Conservation (phyloP, 139 green algal species). For the Coelastrella sp. region DNA sequence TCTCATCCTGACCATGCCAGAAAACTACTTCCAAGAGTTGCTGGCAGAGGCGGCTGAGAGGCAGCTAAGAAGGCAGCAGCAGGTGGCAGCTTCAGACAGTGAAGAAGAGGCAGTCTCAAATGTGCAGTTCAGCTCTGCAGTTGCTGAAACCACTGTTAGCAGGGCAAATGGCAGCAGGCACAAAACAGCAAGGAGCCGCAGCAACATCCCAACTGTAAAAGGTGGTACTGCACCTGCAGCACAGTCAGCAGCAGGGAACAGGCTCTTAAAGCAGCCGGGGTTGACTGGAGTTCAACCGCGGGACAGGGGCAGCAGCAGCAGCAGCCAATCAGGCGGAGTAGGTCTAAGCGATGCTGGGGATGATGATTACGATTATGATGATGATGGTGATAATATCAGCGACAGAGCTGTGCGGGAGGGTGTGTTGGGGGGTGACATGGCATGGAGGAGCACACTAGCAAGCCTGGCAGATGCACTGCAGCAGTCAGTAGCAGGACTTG, state of each 20-base stretch:
- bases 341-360: neutral
- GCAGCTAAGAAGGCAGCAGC: neutral
- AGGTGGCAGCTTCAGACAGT: neutral
- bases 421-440: neutral
- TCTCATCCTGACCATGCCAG: slow-evolving; percentile 32
- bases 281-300: neutral
- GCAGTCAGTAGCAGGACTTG: neutral
- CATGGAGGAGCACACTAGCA: neutral
- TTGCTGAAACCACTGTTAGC: neutral
- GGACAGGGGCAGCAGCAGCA: neutral
- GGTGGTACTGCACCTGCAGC: neutral
- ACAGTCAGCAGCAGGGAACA: neutral
- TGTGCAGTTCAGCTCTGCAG: neutral
- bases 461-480: neutral
- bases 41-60: neutral
- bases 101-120: neutral
- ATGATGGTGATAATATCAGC: neutral
- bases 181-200: neutral
- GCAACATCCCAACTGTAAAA: neutral
- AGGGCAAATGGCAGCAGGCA: neutral
- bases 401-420: neutral
- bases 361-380: neutral
- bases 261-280: neutral
- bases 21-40: slow-evolving; percentile 1
- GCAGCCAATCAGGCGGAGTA: neutral